These are phyloP conservation scores for Eucalyptus fibrosa DNA, from an alignment of 345 rosid genomes.

Conservation along the genomic window DNA sequence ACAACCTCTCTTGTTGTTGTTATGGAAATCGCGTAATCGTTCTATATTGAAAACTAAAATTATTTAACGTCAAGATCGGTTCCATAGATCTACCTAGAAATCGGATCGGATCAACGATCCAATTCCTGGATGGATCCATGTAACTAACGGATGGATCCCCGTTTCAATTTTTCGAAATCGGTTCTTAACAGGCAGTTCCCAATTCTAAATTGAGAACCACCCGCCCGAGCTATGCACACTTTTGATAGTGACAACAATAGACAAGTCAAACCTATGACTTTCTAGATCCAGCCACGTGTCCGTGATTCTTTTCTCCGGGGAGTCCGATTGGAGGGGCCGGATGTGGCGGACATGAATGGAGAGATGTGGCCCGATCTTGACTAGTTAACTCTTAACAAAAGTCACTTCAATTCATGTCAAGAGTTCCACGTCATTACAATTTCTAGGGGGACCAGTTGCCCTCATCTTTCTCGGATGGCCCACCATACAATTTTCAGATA, in stretches of 20 bases:
- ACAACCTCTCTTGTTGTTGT: fast-evolving
- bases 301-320: not conserved
- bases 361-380: too few species aligned
- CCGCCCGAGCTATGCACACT: fast-evolving
- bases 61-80: fast-evolving
- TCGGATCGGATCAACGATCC: fast-evolving
- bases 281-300: not conserved
- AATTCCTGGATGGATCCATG: fast-evolving
- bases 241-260: fast-evolving
- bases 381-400: not conserved
- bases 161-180: fast-evolving
- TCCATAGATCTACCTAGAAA: too few species aligned
- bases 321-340: not conserved
- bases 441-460: not conserved
- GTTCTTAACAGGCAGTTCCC: fast-evolving
- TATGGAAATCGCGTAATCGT: fast-evolving
- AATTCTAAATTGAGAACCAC: fast-evolving
- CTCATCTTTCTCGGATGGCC: not conserved
- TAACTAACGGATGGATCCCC: fast-evolving
- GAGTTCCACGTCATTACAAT: not conserved
- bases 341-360: not conserved
- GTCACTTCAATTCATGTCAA: not conserved
- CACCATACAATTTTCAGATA: not conserved
- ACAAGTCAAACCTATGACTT: not conserved
- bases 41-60: fast-evolving